phyloP scores from a whole-genome alignment of 2,329 filamentous ascomycete genomes.

The Pseudocercospora macadamiae region DNA sequence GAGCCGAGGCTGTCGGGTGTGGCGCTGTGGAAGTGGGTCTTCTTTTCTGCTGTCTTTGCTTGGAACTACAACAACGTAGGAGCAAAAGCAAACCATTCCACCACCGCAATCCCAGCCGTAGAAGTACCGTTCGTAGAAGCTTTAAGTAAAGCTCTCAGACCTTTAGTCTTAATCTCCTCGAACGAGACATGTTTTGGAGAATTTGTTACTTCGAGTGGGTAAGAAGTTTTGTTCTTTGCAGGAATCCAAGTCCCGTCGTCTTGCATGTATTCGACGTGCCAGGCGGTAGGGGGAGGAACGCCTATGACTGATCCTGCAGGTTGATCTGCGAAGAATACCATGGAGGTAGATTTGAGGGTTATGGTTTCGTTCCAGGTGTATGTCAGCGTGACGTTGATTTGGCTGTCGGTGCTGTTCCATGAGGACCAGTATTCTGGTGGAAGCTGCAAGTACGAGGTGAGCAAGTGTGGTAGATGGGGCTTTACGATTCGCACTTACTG shows the following conservation, averaged over 20 bases:
- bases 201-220: background rate
- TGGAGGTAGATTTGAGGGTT: background rate
- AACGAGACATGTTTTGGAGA: background rate
- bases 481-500: too few species aligned
- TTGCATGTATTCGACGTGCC: background rate
- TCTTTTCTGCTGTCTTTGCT: background rate
- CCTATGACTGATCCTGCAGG: background rate
- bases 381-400: background rate
- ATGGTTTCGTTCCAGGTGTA: constrained; percentile 2
- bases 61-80: background rate
- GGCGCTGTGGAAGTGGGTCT: background rate
- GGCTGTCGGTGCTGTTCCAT: background rate
- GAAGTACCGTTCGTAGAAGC: constrained; percentile 2
- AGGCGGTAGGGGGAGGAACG: background rate
- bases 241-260: background rate
- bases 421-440: constrained; percentile 6
- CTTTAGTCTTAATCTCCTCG: background rate
- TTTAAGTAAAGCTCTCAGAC: background rate
- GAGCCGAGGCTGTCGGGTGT: too few species aligned
- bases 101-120: background rate
- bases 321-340: constrained; percentile 3
- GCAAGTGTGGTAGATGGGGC: too few species aligned
- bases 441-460: too few species aligned
- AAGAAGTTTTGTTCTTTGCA: background rate
- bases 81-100: constrained; percentile 1